Percentiles rank a stretch among this genome's conserved stretches.
These are phyloP conservation scores for Gossypium lobatum DNA, from an alignment of 441 rosid genomes.

Conservation along the genomic window DNA sequence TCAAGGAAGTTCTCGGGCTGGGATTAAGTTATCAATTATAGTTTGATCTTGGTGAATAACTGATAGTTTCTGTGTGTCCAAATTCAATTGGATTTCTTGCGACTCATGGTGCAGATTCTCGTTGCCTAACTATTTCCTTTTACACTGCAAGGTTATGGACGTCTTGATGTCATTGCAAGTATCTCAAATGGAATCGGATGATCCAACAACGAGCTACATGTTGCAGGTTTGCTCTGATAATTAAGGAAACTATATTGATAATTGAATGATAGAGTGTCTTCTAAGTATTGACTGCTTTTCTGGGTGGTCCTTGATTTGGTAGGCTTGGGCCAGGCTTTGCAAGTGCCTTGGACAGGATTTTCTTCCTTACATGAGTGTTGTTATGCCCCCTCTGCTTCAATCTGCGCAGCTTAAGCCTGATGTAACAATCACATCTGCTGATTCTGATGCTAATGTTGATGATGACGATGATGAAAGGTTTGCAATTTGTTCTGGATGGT, in stretches of 20 bases:
- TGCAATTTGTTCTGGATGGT: slow-evolving; percentile 10
- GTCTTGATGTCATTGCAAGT: slow-evolving; percentile 40
- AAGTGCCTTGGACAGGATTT: slow-evolving; percentile 52
- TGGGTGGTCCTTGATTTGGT: slow-evolving; percentile 12
- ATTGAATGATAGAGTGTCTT: neutral
- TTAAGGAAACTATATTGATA: neutral
- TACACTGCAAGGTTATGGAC: slow-evolving; percentile 41
- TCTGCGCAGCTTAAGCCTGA: slow-evolving; percentile 51
- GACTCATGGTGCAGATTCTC: neutral
- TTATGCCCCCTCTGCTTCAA: slow-evolving; percentile 46
- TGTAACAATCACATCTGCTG: slow-evolving; percentile 44
- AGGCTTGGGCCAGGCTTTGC: slow-evolving; percentile 62
- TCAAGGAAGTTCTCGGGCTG: neutral
- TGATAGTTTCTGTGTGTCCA: neutral
- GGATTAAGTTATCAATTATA: neutral
- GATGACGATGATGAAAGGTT: slow-evolving; percentile 55
- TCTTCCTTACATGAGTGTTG: slow-evolving; percentile 47
- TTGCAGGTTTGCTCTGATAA: slow-evolving; percentile 30
- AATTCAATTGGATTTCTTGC: neutral
- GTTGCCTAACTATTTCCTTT: slow-evolving; percentile 13
- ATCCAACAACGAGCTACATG: slow-evolving; percentile 47
- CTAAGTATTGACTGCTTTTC: neutral
- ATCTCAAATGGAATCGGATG: slow-evolving; percentile 38
- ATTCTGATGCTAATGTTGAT: slow-evolving; percentile 40
- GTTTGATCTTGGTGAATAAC: slow-evolving; percentile 1